Evolutionary conservation across 495 filamentous ascomycete genomes (phyloP).

Genomic region (Penicillium salamii): DNA sequence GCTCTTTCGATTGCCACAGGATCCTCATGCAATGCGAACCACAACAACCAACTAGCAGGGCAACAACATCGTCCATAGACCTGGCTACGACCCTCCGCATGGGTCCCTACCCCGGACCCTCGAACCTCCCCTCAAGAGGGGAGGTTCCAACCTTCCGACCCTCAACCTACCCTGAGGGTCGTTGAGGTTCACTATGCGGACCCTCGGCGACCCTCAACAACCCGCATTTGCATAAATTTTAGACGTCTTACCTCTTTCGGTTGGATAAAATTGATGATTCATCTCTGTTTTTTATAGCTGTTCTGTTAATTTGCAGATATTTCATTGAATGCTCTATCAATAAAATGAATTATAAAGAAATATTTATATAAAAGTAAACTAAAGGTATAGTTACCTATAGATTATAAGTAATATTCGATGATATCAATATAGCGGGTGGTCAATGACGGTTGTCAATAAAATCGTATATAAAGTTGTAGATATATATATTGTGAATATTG

Average conservation of each 20-base stretch:
- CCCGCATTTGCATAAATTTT: background rate
- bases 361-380: background rate
- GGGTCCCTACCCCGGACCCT: background rate
- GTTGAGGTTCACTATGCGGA: too few species aligned
- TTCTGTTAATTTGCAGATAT: background rate
- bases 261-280: constrained; percentile 2
- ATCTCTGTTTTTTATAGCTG: constrained; percentile 4
- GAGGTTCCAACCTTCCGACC: background rate
- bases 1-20: too few species aligned
- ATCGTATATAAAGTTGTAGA: background rate
- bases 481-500: background rate
- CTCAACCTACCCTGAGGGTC: background rate
- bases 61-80: too few species aligned
- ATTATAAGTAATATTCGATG: background rate
- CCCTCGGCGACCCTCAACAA: background rate
- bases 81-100: background rate
- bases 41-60: too few species aligned
- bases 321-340: constrained; percentile 1
- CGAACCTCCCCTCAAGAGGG: background rate
- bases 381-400: background rate
- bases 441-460: background rate
- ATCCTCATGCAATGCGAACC: too few species aligned
- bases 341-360: background rate
- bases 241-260: constrained; percentile 2
- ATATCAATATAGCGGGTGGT: background rate